Evolutionary conservation across 2,329 filamentous ascomycete species (phyloP), one percentile per base, ranked within the genome.

Genomic region (Dothistroma pini): DNA sequence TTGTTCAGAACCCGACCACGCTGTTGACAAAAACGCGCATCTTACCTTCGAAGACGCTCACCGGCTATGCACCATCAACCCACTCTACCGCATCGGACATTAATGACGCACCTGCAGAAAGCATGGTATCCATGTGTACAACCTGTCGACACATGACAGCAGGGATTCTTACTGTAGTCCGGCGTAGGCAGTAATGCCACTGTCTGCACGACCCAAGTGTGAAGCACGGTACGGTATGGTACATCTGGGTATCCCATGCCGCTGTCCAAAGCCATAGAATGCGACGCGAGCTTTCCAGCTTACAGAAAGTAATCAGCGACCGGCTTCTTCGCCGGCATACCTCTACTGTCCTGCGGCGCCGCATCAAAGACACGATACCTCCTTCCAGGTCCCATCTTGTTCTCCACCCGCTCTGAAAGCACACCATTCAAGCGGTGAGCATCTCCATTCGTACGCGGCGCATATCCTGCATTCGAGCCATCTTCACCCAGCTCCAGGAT

Each of bases 281-380:
- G 44, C 29, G 12, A 14, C 16, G n/a, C 6, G 44, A 47, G 32
- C 44, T 12, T 31, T 6, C 22, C 54, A 47, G 16, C 38, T 66
- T 50, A 82, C 77, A 99, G 80, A 76, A 99, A 99, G 80, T 97
- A 99, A 78, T 97, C 93, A 14, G 92, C 92, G 57, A 96, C 91
- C 2, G 95, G 95, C 77, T 97, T 97, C 84, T 99, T 99, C 2
- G 95, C 95, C 61, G 95, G 95, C 95, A 99, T 99, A 4, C 95
- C 95, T 70, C 95, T 84, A 1, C 89, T 92, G 75, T 97, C 95
- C 78, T 99, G 95, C 56, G 95, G 93, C 57, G 95, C 95, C 0
- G 95, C 95, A 72, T 97, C 93, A 74, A 99, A 99, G 10, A 99
- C 93, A 38, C 93, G 83, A 77, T 99, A 99, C 68, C 95, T 82